Evolutionary conservation across 106 monocot species (phyloP).

Genomic region (Apostasia ramifera): DNA sequence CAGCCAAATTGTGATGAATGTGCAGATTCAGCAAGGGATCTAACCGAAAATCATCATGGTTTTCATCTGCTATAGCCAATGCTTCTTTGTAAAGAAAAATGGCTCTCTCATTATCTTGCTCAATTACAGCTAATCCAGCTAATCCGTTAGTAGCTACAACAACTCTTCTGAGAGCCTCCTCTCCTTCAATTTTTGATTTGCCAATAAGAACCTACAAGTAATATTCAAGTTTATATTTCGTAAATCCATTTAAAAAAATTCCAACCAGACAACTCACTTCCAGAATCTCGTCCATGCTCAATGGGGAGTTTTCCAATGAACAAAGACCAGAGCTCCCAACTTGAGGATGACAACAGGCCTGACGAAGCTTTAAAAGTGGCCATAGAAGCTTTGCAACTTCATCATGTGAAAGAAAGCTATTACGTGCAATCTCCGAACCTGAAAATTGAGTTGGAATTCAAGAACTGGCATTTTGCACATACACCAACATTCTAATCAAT

Average conservation of each 20-base stretch:
- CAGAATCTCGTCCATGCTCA: constrained; percentile 95
- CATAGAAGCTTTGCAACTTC: constrained; percentile 66
- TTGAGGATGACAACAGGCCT: constrained; percentile 99
- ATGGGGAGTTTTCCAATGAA: constrained; percentile 83
- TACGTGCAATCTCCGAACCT: constrained; percentile 32
- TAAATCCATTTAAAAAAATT: neutral
- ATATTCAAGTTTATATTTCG: neutral
- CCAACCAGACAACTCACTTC: constrained; percentile 33
- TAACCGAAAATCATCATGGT: constrained; percentile 63
- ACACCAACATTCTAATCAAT: neutral
- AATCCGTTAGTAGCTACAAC: constrained; percentile 86
- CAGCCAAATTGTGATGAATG: constrained; percentile 83
- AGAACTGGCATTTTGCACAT: neutral
- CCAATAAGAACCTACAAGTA: constrained; percentile 76
- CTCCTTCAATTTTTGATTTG: constrained; percentile 93
- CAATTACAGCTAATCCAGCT: constrained; percentile 80
- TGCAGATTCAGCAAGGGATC: constrained; percentile 93
- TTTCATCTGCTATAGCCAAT: constrained; percentile 56
- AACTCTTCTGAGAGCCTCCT: constrained; percentile 84
- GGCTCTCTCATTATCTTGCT: constrained; percentile 42
- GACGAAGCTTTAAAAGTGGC: constrained; percentile 90
- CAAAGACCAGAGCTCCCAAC: constrained; percentile 94
- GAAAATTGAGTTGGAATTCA: constrained; percentile 8
- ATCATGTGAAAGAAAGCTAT: constrained; percentile 54
- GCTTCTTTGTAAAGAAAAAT: constrained; percentile 78